These are phyloP conservation scores for Daucus carota DNA, from an alignment of 129 eudicot species.

Conservation along the genomic window DH1_v3.0 NC_030385.2:41524001-41524500, in stretches of 20 bases:
- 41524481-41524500: neutral
- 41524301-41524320: neutral
- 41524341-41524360: neutral
- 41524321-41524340: neutral
- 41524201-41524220: neutral
- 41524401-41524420: too few species aligned
- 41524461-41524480: neutral
- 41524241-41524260: neutral
- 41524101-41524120: neutral
- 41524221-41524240: neutral
- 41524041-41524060: neutral
- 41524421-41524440: too few species aligned
- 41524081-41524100: neutral
- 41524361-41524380: too few species aligned
- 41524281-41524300: neutral
- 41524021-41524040: neutral
- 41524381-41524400: too few species aligned
- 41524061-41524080: neutral
- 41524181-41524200: neutral
- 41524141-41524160: neutral
- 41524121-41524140: neutral
- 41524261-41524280: neutral
- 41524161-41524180: neutral
- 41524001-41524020: neutral
- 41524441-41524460: too few species aligned